These are phyloP conservation scores for Angomonas deanei DNA, from an alignment of 208 protist genomes.

Conservation along the genomic window DNA sequence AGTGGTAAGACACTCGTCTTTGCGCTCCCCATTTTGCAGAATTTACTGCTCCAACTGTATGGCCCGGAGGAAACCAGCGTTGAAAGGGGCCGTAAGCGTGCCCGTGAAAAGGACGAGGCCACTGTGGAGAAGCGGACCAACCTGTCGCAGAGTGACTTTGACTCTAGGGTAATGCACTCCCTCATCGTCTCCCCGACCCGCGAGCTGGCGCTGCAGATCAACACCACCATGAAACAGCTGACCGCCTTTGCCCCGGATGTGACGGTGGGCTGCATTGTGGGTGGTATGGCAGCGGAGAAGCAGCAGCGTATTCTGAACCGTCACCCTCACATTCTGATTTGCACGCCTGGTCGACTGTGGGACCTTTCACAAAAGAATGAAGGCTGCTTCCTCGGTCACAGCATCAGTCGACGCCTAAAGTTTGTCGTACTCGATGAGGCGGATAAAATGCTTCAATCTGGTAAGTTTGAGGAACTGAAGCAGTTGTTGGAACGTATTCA, in stretches of 20 bases:
- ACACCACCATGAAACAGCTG: slow-evolving; percentile 67
- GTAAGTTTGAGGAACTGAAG: slow-evolving; percentile 95
- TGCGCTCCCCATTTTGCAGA: slow-evolving; percentile 92
- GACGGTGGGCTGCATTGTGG: slow-evolving; percentile 72
- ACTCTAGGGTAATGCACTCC: slow-evolving; percentile 67
- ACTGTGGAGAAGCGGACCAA: not conserved
- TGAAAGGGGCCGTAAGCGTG: not conserved
- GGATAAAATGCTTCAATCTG: slow-evolving; percentile 97
- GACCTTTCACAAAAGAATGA: slow-evolving; percentile 86
- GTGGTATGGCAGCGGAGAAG: slow-evolving; percentile 86
- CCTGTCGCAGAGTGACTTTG: slow-evolving; percentile 4
- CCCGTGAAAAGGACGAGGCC: not conserved
- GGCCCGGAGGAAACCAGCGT: not conserved
- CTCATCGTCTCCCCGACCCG: slow-evolving; percentile 97
- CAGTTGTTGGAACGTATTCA: slow-evolving; percentile 97
- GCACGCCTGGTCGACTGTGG: slow-evolving; percentile 86
- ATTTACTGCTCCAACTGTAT: slow-evolving; percentile 27
- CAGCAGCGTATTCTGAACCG: slow-evolving; percentile 88
- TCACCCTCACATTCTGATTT: slow-evolving; percentile 90
- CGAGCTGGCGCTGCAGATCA: slow-evolving; percentile 97
- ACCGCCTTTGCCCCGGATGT: slow-evolving; percentile 48
- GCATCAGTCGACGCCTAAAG: slow-evolving; percentile 87
- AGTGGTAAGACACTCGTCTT: slow-evolving; percentile 98
- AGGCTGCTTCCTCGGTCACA: slow-evolving; percentile 92
- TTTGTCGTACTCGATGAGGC: slow-evolving; percentile 98